Base-by-base conservation (phyloP, 352 stramenopile genomes). In the Aphanomyces stellatus region DNA sequence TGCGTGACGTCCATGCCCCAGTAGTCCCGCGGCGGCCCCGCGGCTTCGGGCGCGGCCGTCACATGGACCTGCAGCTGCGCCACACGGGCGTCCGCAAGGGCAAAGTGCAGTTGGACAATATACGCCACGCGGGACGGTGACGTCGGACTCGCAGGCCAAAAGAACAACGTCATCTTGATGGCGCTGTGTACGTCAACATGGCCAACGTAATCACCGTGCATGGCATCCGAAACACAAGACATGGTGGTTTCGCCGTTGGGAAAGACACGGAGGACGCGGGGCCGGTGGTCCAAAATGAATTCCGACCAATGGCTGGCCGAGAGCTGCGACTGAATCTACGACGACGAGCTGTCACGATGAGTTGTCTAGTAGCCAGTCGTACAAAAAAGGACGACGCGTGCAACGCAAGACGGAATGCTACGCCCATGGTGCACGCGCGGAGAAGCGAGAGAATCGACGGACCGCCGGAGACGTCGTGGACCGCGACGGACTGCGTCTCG, bases 161-260 rank as follows among this genome's bases (percentile, higher is more conserved):
- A 46, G 34, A 57, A 67, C 5, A 67, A 19, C 24, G 60, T 48
- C 10, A 67, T 13, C 0, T 35, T 41, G 1, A 64, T 24, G 2
- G 35, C n/a, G 17, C 31, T 10, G 46, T 25, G 17, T 28, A 11
- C 2, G 3, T 24, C 40, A 17, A 57, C 27, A 4, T 3, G 6
- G 2, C 41, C 60, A 40, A 67, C 25, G 60, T 67, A 67, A 31
- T 67, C 60, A 30, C 60, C 60, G 19, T 55, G n/a, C 22, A 67
- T 55, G 43, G 42, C 25, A 22, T 43, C 27, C 19, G 41, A 55
- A 3, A 67, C 27, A 2, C 13, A 55, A 4, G 25, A 28, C 60
- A 67, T 67, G 8, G 60, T 67, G 5, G 60, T 59, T 67, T 67
- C 60, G 0, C 60, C 60, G 49, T 67, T 57, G 8, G 60, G 28